phyloP scores from a whole-genome alignment of 805 yeast species.

The Metschnikowia koreensis region DNA sequence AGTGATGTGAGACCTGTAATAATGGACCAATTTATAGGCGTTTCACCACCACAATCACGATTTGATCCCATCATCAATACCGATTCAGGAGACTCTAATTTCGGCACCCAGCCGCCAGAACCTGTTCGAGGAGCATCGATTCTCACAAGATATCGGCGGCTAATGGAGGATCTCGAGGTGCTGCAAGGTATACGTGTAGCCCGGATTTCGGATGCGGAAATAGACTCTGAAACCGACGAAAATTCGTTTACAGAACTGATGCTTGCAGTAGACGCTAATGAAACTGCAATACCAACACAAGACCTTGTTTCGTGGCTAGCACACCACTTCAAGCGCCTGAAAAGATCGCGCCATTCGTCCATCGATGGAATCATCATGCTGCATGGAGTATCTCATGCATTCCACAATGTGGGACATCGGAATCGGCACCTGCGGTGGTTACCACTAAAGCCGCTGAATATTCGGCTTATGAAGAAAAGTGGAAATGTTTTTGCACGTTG shows the following conservation, averaged over 20 bases:
- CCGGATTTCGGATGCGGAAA: background rate
- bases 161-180: conserved; percentile 5
- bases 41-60: background rate
- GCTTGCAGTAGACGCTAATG: conserved; percentile 1
- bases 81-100: background rate
- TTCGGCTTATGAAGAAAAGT: background rate
- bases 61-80: conserved; percentile 1
- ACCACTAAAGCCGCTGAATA: background rate
- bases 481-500: background rate
- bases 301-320: conserved; percentile 5
- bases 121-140: background rate
- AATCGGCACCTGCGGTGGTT: background rate
- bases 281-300: background rate
- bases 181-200: conserved; percentile 3
- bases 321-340: conserved; percentile 4
- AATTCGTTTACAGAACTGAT: conserved; percentile 8
- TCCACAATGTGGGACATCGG: background rate
- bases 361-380: conserved; percentile 4
- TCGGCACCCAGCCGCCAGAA: background rate
- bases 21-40: background rate
- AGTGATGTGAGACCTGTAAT: background rate
- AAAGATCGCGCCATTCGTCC: background rate
- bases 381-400: conserved; percentile 1
- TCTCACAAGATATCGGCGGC: background rate
- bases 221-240: background rate